Base-by-base conservation (phyloP, 768 basidiomycete species). In the Suillus ampliporus region DNA sequence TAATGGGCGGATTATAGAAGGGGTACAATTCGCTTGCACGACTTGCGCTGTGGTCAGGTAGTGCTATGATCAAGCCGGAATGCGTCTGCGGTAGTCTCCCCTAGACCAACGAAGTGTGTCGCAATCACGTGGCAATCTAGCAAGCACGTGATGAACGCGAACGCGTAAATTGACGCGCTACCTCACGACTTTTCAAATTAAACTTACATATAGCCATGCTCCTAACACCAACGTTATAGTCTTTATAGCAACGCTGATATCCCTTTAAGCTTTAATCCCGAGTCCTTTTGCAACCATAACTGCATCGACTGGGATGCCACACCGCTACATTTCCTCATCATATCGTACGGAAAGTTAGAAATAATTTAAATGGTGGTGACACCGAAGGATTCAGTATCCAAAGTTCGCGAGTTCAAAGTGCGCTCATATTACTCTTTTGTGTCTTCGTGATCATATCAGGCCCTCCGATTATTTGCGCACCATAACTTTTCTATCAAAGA, bases 231-330 rank as follows among this genome's bases (percentile, higher is more conserved):
- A n/a, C n/a, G n/a, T n/a, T n/a, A n/a, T n/a, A n/a, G n/a, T n/a
- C n/a, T n/a, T n/a, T n/a, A n/a, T n/a, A n/a, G n/a, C n/a, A n/a
- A n/a, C n/a, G n/a, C n/a, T n/a, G n/a, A n/a, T n/a, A n/a, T n/a
- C n/a, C n/a, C n/a, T n/a, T n/a, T n/a, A n/a, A n/a, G n/a, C n/a
- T n/a, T n/a, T n/a, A n/a, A n/a, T n/a, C n/a, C n/a, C n/a, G n/a
- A n/a, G n/a, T n/a, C n/a, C 31, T 9, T 58, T 52, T 19, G 10
- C 19, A 17, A 40, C 50, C 73, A 74, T 62, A n/a, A 69, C 19
- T 74, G 73, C 62, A 26, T 69, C 5, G 67, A 74, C 60, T 76
- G 73, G 73, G 57, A 64, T 0, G n/a, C 52, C 3, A 58, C 0
- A 3, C 70, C 69, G 0, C 73, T 73, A n/a, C 41, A 44, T 0